phyloP scores from a whole-genome alignment of 2,329 filamentous ascomycete species.

The Coniochaeta pulveracea region DNA sequence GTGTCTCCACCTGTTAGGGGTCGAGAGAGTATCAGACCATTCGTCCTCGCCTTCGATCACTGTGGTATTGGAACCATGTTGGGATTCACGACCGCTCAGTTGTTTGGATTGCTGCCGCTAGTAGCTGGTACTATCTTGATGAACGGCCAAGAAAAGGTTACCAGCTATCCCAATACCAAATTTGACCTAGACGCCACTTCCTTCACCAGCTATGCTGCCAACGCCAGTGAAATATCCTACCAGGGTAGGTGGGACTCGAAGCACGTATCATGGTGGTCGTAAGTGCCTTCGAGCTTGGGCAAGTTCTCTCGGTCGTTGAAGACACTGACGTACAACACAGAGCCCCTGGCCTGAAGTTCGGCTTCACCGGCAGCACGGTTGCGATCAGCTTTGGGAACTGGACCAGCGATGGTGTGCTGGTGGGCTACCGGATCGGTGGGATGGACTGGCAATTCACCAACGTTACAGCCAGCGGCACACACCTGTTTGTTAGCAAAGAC shows the following conservation, averaged over 20 bases:
- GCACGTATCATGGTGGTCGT: slow-evolving; percentile 50
- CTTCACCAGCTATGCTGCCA: slow-evolving; percentile 34
- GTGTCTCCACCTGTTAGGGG: not conserved
- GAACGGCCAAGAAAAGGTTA: slow-evolving; percentile 27
- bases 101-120: slow-evolving; percentile 11
- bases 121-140: slow-evolving; percentile 23
- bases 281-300: slow-evolving; percentile 22
- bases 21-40: not conserved
- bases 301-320: slow-evolving; percentile 1
- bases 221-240: slow-evolving; percentile 44
- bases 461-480: slow-evolving; percentile 41
- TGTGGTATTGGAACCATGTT: slow-evolving; percentile 7
- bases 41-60: not conserved
- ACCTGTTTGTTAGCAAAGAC: slow-evolving; percentile 38
- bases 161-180: slow-evolving; percentile 27
- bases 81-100: slow-evolving; percentile 8
- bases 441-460: slow-evolving; percentile 52
- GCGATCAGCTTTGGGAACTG: slow-evolving; percentile 41
- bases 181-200: slow-evolving; percentile 20
- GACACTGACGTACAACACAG: slow-evolving; percentile 14
- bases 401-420: slow-evolving; percentile 35
- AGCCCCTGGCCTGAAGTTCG: slow-evolving; percentile 41
- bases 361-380: slow-evolving; percentile 40
- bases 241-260: slow-evolving; percentile 52
- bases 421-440: slow-evolving; percentile 46